phyloP scores from a whole-genome alignment of 805 yeast species.

The Brettanomyces sp. region DNA sequence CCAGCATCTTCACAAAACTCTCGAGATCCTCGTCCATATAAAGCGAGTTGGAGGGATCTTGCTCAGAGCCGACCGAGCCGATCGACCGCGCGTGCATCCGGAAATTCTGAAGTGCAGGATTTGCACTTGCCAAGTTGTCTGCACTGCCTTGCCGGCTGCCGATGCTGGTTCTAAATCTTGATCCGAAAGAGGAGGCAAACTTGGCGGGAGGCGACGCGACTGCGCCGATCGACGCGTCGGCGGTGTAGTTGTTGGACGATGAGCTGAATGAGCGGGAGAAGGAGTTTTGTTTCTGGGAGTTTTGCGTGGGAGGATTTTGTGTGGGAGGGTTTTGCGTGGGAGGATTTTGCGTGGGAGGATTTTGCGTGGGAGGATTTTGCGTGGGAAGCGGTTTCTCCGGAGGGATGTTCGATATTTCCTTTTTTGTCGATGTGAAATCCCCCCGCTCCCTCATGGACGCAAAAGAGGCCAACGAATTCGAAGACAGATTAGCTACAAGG shows the following conservation, averaged over 20 bases:
- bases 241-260: slow-evolving; percentile 11
- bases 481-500: too few relatives aligned
- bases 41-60: slow-evolving; percentile 18
- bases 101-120: slow-evolving; percentile 19
- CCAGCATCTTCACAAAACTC: slow-evolving; percentile 26
- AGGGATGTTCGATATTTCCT: too few relatives aligned
- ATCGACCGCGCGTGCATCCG: slow-evolving; percentile 15
- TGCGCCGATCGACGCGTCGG: slow-evolving; percentile 4
- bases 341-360: too few relatives aligned
- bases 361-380: too few relatives aligned
- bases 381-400: too few relatives aligned
- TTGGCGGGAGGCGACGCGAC: slow-evolving; percentile 34
- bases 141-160: slow-evolving; percentile 21
- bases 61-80: slow-evolving; percentile 14
- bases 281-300: slow-evolving; percentile 20
- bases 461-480: too few relatives aligned
- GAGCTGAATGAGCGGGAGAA: slow-evolving; percentile 37
- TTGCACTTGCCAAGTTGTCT: slow-evolving; percentile 16
- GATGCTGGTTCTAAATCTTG: slow-evolving; percentile 28
- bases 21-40: slow-evolving; percentile 26
- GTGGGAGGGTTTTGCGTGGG: too few relatives aligned
- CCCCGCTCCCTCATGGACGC: too few relatives aligned
- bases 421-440: too few relatives aligned
- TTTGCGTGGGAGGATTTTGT: too few relatives aligned
- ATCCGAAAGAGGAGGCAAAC: slow-evolving; percentile 66